Conservation (phyloP, 208 protist genomes). For the Trypanosomatidae sp. region DNA sequence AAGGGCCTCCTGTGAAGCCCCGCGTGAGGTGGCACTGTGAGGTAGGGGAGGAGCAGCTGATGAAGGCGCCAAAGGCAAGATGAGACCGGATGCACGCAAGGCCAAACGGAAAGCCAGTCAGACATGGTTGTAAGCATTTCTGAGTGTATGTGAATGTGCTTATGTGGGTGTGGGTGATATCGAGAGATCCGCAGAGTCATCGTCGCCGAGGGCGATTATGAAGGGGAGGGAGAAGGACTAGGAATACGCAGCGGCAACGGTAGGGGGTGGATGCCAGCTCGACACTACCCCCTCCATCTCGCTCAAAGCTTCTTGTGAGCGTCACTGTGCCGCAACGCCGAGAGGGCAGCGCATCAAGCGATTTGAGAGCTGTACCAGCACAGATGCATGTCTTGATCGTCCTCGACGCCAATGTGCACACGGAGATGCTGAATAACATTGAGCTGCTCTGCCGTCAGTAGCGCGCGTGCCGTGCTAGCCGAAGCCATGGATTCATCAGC, state of each 20-base stretch:
- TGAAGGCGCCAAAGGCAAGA: background rate
- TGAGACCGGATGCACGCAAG: background rate
- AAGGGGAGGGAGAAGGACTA: background rate
- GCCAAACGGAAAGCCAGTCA: background rate
- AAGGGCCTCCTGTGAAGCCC: background rate
- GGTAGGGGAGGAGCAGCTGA: background rate
- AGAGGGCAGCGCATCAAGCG: slow-evolving; percentile 29
- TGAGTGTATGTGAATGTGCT: background rate
- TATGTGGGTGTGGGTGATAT: background rate
- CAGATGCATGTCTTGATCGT: slow-evolving; percentile 43
- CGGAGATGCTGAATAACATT: slow-evolving; percentile 40
- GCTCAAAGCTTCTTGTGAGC: slow-evolving; percentile 1
- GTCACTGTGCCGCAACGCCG: background rate
- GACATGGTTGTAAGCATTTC: background rate
- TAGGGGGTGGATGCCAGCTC: background rate
- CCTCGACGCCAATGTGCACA: slow-evolving; percentile 37
- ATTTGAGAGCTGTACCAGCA: slow-evolving; percentile 72
- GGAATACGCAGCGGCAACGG: background rate
- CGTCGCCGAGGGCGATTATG: background rate
- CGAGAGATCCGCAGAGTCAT: background rate
- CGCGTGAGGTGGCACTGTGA: background rate
- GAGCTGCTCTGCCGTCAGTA: slow-evolving; percentile 43
- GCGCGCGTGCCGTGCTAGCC: slow-evolving; percentile 6
- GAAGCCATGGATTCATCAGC: background rate
- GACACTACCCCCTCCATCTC: background rate